These are phyloP conservation scores for Guadua angustifolia DNA, from an alignment of 176 grass and related monocot genomes.

Conservation along the genomic window DNA sequence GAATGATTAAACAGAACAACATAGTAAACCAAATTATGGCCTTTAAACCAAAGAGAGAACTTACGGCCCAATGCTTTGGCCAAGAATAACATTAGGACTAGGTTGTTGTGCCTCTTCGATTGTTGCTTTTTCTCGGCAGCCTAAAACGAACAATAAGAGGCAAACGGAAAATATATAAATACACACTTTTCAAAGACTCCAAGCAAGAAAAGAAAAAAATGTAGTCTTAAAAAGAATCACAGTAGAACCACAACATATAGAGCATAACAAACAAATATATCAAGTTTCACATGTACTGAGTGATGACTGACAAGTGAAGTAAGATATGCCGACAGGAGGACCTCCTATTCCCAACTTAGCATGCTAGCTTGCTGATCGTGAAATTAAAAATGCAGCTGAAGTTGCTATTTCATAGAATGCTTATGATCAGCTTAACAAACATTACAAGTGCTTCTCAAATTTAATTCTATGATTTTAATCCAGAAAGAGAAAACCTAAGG, in stretches of 20 bases:
- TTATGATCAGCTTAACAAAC: neutral
- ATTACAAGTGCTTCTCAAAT: neutral
- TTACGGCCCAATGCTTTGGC: constrained; percentile 89
- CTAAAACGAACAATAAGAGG: constrained; percentile 32
- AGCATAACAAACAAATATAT: neutral
- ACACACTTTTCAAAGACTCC: neutral
- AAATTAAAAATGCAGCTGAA: constrained; percentile 1
- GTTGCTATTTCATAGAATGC: neutral
- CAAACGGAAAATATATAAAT: constrained; percentile 38
- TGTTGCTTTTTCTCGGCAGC: constrained; percentile 79
- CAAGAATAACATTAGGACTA: constrained; percentile 51
- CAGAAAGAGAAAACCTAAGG: neutral
- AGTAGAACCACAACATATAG: neutral
- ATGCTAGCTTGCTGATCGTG: neutral
- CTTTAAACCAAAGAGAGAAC: constrained; percentile 40
- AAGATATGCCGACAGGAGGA: neutral
- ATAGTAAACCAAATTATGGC: constrained; percentile 7
- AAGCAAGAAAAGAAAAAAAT: constrained; percentile 32
- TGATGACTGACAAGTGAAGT: neutral
- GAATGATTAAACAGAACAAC: neutral
- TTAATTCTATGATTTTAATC: neutral
- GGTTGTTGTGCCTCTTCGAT: constrained; percentile 69
- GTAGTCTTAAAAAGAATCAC: neutral
- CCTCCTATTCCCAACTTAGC: neutral
- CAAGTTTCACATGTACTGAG: neutral